Base-by-base conservation (phyloP, 2,329 filamentous ascomycete genomes). In the Lasiodiplodia sp. region DNA sequence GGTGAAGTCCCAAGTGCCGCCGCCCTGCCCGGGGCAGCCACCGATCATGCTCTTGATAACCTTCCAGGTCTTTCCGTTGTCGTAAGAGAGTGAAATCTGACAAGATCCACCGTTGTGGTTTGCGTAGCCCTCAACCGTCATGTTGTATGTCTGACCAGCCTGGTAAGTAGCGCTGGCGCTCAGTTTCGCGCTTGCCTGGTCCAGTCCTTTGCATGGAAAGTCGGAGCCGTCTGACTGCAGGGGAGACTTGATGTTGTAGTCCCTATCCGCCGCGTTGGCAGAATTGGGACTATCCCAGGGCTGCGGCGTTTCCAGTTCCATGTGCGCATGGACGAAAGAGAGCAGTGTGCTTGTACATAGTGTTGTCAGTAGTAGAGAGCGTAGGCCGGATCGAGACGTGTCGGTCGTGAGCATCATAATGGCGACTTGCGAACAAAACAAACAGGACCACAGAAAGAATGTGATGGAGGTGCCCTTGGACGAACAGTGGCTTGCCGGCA, bases 151-250 rank as follows among this genome's bases (percentile, higher is more conserved):
- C 68, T 84, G 78, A 40, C 92, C 92, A 6, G 89, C 86, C 4
- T 81, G 76, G 78, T 91, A 94, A 28, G 84, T 87, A 44, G 86
- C 87, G 23, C 88, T 86, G 4, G 87, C 79, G 21, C 82, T 78
- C 71, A 88, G 87, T 21, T 16, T 10, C 7, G 14, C n/a, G 16
- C n/a, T 23, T 34, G 52, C 38, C 21, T 65, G 25, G 1, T 80
- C 74, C 66, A 88, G 88, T 12, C 90, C 89, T 82, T 94, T 94
- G 86, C 92, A 96, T 5, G 92, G 90, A 78, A 88, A 96, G 79
- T 94, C 86, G 69, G 84, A 83, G 31, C 90, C 90, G 69, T 84
- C 82, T 23, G 83, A 75, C 2, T 80, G 76, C 58, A 96, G 84
- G 2, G 92, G 92, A 18, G 85, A 84, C 44, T 89, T 92, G 82